Percentiles rank a stretch among this genome's conserved stretches.
Conservation (phyloP, 2,329 filamentous ascomycete species). For the Claviceps sp. region DNA sequence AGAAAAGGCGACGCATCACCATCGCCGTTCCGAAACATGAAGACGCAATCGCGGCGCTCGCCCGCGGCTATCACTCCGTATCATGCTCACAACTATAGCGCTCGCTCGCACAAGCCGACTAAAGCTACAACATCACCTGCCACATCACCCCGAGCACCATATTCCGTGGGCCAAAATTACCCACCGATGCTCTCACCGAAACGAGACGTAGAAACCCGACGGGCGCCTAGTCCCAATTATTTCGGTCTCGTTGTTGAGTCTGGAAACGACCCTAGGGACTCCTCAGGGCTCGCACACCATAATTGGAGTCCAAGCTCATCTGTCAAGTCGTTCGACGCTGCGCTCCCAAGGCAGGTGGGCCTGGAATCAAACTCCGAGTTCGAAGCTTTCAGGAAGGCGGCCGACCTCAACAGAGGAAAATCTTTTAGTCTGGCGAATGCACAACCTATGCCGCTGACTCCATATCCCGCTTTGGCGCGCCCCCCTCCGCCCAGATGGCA, state of each 20-base stretch:
- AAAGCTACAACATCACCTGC: slow-evolving; percentile 39
- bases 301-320: slow-evolving; percentile 66
- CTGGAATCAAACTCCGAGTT: slow-evolving; percentile 71
- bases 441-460: slow-evolving; percentile 28
- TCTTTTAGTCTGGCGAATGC: slow-evolving; percentile 31
- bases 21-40: slow-evolving; percentile 29
- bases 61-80: slow-evolving; percentile 20
- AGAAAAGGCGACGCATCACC: slow-evolving; percentile 20
- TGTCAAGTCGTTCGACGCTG: slow-evolving; percentile 54
- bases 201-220: slow-evolving; percentile 20
- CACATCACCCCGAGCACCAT: slow-evolving; percentile 36
- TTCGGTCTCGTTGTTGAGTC: slow-evolving; percentile 64
- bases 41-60: slow-evolving; percentile 27
- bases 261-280: slow-evolving; percentile 46
- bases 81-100: slow-evolving; percentile 26
- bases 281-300: slow-evolving; percentile 47
- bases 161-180: slow-evolving; percentile 41
- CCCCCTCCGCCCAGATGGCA: slow-evolving; percentile 33
- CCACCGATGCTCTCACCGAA: slow-evolving; percentile 37
- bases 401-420: slow-evolving; percentile 46
- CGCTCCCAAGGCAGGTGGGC: slow-evolving; percentile 55
- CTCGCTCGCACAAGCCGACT: slow-evolving; percentile 24
- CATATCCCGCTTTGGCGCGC: slow-evolving; percentile 19
- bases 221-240: slow-evolving; percentile 66
- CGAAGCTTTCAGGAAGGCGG: slow-evolving; percentile 62